Percentiles rank a stretch among this genome's conserved stretches.
These are phyloP conservation scores for Biscutella auriculata DNA, from an alignment of 441 rosid genomes.

Conservation along the genomic window DNA sequence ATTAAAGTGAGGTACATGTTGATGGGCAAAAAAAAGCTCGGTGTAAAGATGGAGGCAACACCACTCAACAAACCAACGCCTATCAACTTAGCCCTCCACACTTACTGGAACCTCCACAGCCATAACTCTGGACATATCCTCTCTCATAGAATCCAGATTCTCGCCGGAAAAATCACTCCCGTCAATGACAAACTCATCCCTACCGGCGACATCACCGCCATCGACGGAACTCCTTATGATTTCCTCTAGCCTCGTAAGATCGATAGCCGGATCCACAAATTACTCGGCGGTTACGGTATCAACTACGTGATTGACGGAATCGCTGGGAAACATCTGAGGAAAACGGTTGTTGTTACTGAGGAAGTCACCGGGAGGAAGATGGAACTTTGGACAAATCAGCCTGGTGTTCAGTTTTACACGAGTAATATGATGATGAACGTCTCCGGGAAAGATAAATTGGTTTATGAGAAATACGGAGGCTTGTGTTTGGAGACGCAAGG, in stretches of 20 bases:
- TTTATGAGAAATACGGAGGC: constrained; percentile 37
- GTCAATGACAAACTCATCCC: constrained; percentile 63
- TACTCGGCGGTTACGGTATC: constrained; percentile 57
- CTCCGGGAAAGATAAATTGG: constrained; percentile 36
- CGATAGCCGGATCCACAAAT: constrained; percentile 31
- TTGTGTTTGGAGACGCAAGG: constrained; percentile 70
- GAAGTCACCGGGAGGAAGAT: constrained; percentile 45
- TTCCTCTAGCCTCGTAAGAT: constrained; percentile 37
- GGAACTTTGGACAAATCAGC: constrained; percentile 62
- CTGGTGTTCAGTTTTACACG: constrained; percentile 68
- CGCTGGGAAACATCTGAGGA: constrained; percentile 27
- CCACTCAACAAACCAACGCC: constrained; percentile 59
- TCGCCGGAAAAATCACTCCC: constrained; percentile 43
- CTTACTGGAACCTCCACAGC: constrained; percentile 68
- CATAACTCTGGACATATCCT: constrained; percentile 53
- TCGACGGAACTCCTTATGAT: constrained; percentile 47
- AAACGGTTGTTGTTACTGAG: constrained; percentile 41
- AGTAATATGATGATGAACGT: constrained; percentile 37
- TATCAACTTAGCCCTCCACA: constrained; percentile 59
- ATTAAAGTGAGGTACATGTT: constrained; percentile 59
- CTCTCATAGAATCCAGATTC: constrained; percentile 43
- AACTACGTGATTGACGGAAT: constrained; percentile 43
- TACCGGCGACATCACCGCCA: constrained; percentile 33
- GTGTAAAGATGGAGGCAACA: constrained; percentile 42
- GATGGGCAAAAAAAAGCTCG: constrained; percentile 35